Base-by-base conservation (phyloP, 139 green algal genomes). In the Micractinium conductrix region DNA sequence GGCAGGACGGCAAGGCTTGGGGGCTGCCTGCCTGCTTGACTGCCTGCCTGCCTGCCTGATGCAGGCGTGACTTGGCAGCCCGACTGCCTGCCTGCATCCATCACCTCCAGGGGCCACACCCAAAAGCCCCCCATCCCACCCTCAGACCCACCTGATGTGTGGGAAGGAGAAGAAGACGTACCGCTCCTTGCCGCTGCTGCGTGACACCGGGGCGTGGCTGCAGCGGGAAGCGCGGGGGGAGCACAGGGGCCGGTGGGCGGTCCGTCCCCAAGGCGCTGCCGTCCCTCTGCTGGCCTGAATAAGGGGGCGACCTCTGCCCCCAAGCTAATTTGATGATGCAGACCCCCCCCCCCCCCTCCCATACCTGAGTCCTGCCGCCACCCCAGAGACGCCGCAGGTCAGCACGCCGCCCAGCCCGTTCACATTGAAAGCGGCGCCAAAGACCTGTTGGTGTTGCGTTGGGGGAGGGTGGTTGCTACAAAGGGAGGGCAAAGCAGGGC, bases 101-200 rank as follows among this genome's bases (percentile, higher is more conserved):
- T 16, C 12, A 58, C n/a, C n/a, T n/a, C n/a, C n/a, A n/a, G n/a
- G n/a, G n/a, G n/a, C n/a, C 10, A 58, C 48, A 58, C 48, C 10
- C 48, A 58, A 58, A 58, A 16, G 62, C 62, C 19, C 14, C 94
- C 33, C 95, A 79, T 28, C 89, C 85, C 80, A 91, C 92, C 0
- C 81, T 75, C 28, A 86, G 87, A 94, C 92, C 30, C 96, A 93
- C 80, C 89, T 92, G 81, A 98, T 96, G 91, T 98, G 95, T 17
- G 95, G 95, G 86, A 97, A 96, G 80, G 92, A 94, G 81, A 97
- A 97, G 91, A 98, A 98, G 45, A 98, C 93, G 82, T 98, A 97
- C 63, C 92, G 90, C 86, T 97, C 94, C 81, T 93, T 93, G 80
- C 94, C 94, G 53, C 35, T 55, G 75, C 75, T 72, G 38, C 38